A percentile compares a stretch with the other conserved stretches of the same genome.
Evolutionary conservation across 495 filamentous ascomycete species (phyloP).

Genomic region (Hyaloscypha finlandica): DNA sequence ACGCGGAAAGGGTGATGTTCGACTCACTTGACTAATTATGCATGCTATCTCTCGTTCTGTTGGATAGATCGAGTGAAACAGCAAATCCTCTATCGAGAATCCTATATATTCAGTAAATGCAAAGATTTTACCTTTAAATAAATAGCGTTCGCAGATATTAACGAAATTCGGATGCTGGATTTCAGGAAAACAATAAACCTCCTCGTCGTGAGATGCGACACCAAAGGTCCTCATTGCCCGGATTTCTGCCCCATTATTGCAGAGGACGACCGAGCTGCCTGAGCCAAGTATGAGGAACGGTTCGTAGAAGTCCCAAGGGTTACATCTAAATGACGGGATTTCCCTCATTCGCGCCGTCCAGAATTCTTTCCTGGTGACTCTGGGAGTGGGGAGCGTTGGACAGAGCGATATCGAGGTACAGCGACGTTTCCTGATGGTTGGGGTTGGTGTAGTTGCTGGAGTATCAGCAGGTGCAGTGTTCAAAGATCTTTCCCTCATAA

Average conservation of each 20-base stretch:
- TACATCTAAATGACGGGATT: conserved; percentile 16
- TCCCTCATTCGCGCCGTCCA: conserved; percentile 14
- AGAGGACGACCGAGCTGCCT: conserved; percentile 12
- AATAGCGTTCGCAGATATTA: conserved; percentile 10
- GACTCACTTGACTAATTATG: conserved; percentile 17
- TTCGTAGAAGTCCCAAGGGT: conserved; percentile 24
- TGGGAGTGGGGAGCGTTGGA: conserved; percentile 6
- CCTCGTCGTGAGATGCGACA: background rate
- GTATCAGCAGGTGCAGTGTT: background rate
- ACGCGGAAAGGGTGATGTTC: conserved; percentile 1
- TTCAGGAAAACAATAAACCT: conserved; percentile 11
- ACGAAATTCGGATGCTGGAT: conserved; percentile 20
- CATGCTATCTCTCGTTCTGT: conserved; percentile 21
- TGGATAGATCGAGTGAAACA: conserved; percentile 11
- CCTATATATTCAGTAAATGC: conserved; percentile 13
- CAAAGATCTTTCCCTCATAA: background rate
- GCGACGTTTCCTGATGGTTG: conserved; percentile 2
- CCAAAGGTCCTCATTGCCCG: conserved; percentile 9
- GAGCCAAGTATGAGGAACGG: conserved; percentile 13
- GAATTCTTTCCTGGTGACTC: conserved; percentile 19
- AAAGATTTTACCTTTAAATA: conserved; percentile 15
- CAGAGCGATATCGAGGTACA: background rate
- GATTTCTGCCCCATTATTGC: conserved; percentile 12
- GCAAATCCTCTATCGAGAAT: conserved; percentile 22
- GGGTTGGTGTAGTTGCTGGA: conserved; percentile 2